Percentiles rank a stretch among this genome's conserved stretches.
Conservation (phyloP, 306 rosid species). For the Neltuma alba region DNA sequence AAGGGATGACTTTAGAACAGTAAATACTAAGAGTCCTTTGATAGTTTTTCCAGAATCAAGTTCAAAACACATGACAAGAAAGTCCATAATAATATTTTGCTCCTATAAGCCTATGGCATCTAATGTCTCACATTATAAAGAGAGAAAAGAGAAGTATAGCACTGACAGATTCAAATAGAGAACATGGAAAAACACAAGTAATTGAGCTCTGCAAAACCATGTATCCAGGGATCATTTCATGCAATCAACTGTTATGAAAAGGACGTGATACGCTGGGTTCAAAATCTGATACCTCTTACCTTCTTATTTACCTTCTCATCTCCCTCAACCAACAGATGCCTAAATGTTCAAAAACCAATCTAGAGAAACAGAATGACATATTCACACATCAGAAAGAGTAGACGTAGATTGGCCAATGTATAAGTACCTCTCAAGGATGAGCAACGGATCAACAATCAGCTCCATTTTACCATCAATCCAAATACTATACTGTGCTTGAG, state of each 20-base stretch:
- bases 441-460: slow-evolving; percentile 91
- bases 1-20: neutral
- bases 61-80: slow-evolving; percentile 11
- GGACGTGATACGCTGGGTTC: neutral
- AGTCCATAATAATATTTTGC: slow-evolving; percentile 10
- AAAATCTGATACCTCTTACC: slow-evolving; percentile 8
- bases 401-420: slow-evolving; percentile 8
- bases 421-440: slow-evolving; percentile 81
- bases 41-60: slow-evolving; percentile 3
- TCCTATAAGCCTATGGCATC: slow-evolving; percentile 18
- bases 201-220: slow-evolving; percentile 16
- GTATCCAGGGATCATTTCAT: slow-evolving; percentile 2
- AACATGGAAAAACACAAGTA: slow-evolving; percentile 14
- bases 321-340: slow-evolving; percentile 27
- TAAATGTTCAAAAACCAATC: slow-evolving; percentile 6
- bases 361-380: slow-evolving; percentile 16
- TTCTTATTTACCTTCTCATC: neutral
- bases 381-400: slow-evolving; percentile 8
- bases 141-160: neutral
- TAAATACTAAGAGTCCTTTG: neutral
- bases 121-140: slow-evolving; percentile 4
- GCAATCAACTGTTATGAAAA: neutral
- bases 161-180: neutral
- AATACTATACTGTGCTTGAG: slow-evolving; percentile 90
- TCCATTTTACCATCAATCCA: slow-evolving; percentile 99